Conservation (phyloP, 2,329 filamentous ascomycete species). For the Epichloe elymi region DNA sequence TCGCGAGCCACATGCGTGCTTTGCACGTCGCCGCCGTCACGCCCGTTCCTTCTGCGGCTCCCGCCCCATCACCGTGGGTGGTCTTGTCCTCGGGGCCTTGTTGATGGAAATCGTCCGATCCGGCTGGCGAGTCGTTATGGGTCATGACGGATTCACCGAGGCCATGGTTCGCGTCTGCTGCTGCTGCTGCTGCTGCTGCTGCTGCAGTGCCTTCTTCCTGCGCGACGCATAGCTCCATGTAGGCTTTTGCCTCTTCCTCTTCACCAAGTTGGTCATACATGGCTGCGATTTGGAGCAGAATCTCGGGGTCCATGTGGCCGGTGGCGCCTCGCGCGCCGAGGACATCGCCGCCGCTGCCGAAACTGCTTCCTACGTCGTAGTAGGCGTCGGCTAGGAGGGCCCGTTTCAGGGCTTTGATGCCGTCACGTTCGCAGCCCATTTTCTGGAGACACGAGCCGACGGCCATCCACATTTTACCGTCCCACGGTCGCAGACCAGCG, state of each 20-base stretch:
- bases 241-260: constrained; percentile 68
- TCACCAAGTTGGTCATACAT: constrained; percentile 77
- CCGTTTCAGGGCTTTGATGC: constrained; percentile 88
- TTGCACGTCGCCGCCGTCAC: constrained; percentile 87
- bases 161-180: constrained; percentile 23
- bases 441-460: constrained; percentile 85
- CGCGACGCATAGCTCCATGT: constrained; percentile 91
- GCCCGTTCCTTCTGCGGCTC: constrained; percentile 48
- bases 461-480: constrained; percentile 98
- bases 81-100: constrained; percentile 16
- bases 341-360: constrained; percentile 32
- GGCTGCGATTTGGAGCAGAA: constrained; percentile 75
- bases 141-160: constrained; percentile 39
- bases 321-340: constrained; percentile 37
- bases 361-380: constrained; percentile 53
- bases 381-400: constrained; percentile 80
- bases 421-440: constrained; percentile 75
- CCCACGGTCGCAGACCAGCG: constrained; percentile 82
- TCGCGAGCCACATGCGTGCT: constrained; percentile 86
- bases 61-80: constrained; percentile 8
- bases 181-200: constrained; percentile 23
- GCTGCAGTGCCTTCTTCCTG: constrained; percentile 67
- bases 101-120: constrained; percentile 23
- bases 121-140: constrained; percentile 38
- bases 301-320: constrained; percentile 70